A percentile compares a stretch with the other conserved stretches of the same genome.
Conservation (phyloP, 768 basidiomycete species). For the Phlebiopsis flavidoalba region DNA sequence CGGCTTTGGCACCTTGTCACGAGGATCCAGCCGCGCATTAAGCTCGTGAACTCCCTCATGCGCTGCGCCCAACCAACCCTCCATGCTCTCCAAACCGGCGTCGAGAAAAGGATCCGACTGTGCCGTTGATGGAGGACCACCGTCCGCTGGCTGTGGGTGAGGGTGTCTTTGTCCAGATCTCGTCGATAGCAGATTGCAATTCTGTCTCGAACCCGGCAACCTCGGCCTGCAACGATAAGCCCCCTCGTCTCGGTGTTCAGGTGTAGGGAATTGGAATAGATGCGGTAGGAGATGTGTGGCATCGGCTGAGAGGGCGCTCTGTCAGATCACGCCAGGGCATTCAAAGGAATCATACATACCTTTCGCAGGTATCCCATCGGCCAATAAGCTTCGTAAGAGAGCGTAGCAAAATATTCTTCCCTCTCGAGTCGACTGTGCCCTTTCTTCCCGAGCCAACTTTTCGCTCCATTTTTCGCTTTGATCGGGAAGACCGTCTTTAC, state of each 20-base stretch:
- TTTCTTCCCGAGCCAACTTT: conserved; percentile 87
- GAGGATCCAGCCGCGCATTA: conserved; percentile 18
- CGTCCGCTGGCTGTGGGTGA: conserved; percentile 25
- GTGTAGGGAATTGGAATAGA: conserved; percentile 56
- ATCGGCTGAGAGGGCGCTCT: conserved; percentile 48
- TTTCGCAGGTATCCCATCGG: conserved; percentile 53
- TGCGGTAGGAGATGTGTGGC: conserved; percentile 66
- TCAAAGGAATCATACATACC: conserved; percentile 36
- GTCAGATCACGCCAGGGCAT: background rate
- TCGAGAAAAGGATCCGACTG: background rate
- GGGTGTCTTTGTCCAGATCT: conserved; percentile 53
- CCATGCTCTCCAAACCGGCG: conserved; percentile 3
- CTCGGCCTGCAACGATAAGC: conserved; percentile 55
- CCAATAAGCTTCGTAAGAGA: conserved; percentile 74
- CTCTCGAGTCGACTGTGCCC: conserved; percentile 95
- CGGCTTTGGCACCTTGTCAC: conserved; percentile 25
- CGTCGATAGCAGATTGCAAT: conserved; percentile 50
- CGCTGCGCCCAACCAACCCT: conserved; percentile 18
- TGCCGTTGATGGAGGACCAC: conserved; percentile 13
- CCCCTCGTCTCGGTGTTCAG: conserved; percentile 67
- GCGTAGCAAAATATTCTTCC: conserved; percentile 66
- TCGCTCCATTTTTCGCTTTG: conserved; percentile 80
- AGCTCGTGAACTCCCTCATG: conserved; percentile 25
- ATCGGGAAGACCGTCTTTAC: conserved; percentile 66
- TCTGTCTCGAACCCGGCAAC: conserved; percentile 53